A percentile compares a stretch with the other conserved stretches of the same genome.
These are phyloP conservation scores for Globisporangium spiculum DNA, from an alignment of 352 stramenopile genomes.

Conservation along the genomic window DNA sequence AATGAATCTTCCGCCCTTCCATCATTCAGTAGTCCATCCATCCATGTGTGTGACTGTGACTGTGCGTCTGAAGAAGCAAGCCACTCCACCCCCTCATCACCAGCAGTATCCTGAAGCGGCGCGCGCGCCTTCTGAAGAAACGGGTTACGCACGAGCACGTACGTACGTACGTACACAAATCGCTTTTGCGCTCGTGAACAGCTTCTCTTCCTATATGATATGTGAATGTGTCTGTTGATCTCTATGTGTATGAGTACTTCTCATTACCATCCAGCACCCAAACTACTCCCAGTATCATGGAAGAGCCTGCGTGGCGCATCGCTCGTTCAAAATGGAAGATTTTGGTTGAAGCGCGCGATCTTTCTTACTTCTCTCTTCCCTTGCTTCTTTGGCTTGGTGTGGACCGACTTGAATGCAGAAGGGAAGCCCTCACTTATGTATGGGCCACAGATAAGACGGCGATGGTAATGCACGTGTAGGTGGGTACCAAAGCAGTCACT, in stretches of 20 bases:
- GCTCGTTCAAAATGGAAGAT: neutral
- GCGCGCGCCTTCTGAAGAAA: too few species aligned
- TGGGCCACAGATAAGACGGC: neutral
- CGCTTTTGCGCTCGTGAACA: too few species aligned
- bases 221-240: too few species aligned
- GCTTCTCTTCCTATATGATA: too few species aligned
- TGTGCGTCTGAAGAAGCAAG: neutral
- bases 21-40: neutral
- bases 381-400: neutral
- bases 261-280: too few species aligned
- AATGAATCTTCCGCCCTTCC: neutral
- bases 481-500: neutral
- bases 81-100: too few species aligned
- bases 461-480: neutral
- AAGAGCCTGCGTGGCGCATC: neutral
- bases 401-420: conserved; percentile 6
- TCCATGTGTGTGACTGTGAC: too few species aligned
- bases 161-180: too few species aligned
- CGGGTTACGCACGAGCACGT: too few species aligned
- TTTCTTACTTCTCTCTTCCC: neutral
- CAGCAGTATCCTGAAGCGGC: too few species aligned
- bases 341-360: neutral
- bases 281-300: too few species aligned
- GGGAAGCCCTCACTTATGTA: neutral
- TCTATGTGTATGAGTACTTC: too few species aligned